Evolutionary conservation across 2,329 filamentous ascomycete species (phyloP), one percentile per base, ranked within the genome.

Genomic region (Paecilomyces fulvus): DNA sequence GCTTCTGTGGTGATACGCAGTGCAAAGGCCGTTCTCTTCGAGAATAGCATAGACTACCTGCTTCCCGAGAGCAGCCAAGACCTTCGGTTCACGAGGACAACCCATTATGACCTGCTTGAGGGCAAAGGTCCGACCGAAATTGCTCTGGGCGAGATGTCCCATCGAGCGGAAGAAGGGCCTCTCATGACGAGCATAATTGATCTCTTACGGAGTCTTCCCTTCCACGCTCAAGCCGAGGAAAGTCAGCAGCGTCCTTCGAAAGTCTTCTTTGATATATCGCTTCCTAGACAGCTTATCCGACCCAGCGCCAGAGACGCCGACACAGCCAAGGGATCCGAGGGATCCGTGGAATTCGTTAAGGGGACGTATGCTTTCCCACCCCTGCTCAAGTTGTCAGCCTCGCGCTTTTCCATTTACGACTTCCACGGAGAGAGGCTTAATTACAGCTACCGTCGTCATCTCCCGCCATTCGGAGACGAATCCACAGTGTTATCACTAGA

Each of bases 31-130:
- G 59, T 74, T 30, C 30, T 69, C 5, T 33, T 57, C n/a, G 65
- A 69, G 30, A 68, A 59, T 53, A 66, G 63, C 37, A 65, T 72
- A 14, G 73, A 75, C 54, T 71, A 73, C 57, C 63, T 75, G 30
- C 62, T 75, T 12, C 73, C 73, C 1, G 73, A 75, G 56, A 68
- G 65, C 28, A 60, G 67, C 1, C 56, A 71, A 30, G 73, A 75
- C 56, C 63, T 75, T 46, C 73, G 72, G 12, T 75, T 75, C 54
- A 71, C 68, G 2, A 67, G 67, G 46, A 69, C 61, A 14, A 51
- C 70, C 20, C 65, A 67, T 51, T 65, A 61, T 5, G 64, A 74
- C 17, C 54, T 74, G 28, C 60, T 67, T 6, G 31, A 53, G 21
- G 31, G 31, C 33, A 12, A 25, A 10, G 6, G 21, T 11, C 20